Evolutionary conservation across 768 basidiomycete species (phyloP).

Genomic region (Punctularia strigosozonata): DNA sequence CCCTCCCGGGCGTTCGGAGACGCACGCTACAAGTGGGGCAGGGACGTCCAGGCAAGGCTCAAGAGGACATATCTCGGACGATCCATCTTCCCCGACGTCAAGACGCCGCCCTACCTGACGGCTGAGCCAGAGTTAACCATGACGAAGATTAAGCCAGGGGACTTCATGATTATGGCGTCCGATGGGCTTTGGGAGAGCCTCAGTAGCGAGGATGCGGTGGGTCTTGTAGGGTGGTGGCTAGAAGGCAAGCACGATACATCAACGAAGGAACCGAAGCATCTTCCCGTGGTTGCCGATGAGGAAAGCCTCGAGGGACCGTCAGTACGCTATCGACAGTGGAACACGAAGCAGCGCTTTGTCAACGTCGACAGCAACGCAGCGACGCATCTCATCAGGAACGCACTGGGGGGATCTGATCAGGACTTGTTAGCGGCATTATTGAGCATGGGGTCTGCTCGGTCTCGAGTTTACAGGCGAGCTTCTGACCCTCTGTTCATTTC

Average conservation of each 20-base stretch:
- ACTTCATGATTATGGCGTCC: conserved; percentile 42
- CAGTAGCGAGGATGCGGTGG: conserved; percentile 42
- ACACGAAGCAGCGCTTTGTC: conserved; percentile 26
- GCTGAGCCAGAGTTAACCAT: conserved; percentile 41
- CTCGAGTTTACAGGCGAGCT: conserved; percentile 26
- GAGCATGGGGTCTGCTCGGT: conserved; percentile 23
- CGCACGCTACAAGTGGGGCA: conserved; percentile 30
- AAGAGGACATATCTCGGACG: conserved; percentile 24
- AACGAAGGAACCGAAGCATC: conserved; percentile 9
- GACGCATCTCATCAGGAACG: conserved; percentile 41
- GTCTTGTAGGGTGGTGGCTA: conserved; percentile 37
- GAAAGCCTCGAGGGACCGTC: conserved; percentile 17
- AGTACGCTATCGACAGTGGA: conserved; percentile 25
- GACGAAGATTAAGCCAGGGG: conserved; percentile 28
- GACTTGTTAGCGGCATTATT: conserved; percentile 30
- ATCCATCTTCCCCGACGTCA: conserved; percentile 16
- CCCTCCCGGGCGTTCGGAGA: conserved; percentile 32
- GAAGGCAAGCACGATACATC: conserved; percentile 12
- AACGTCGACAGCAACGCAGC: conserved; percentile 31
- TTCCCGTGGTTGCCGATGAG: conserved; percentile 26
- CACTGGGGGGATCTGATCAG: conserved; percentile 37
- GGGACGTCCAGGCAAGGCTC: conserved; percentile 24
- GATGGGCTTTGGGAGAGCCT: conserved; percentile 44
- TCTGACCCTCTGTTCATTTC: not conserved
- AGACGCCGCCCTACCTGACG: conserved; percentile 39